Conservation (phyloP, 345 rosid species). For the Pistacia vera region DNA sequence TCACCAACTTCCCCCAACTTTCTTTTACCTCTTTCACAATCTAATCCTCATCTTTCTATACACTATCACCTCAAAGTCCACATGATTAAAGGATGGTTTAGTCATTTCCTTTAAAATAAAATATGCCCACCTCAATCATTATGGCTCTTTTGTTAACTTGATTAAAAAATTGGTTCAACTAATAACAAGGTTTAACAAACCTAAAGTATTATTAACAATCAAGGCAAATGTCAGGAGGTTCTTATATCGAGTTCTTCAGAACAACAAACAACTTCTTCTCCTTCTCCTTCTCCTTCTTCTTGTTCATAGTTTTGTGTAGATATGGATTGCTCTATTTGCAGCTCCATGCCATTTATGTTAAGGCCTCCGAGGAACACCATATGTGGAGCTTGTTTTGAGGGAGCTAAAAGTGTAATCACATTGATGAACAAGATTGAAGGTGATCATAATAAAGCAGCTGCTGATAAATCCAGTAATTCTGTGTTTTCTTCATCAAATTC, state of each 20-base stretch:
- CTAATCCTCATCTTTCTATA: slow-evolving; percentile 5
- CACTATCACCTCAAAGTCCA: neutral
- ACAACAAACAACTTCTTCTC: slow-evolving; percentile 27
- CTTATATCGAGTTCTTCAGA: slow-evolving; percentile 28
- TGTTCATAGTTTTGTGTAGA: neutral
- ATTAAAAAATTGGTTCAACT: neutral
- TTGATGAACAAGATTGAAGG: slow-evolving; percentile 58
- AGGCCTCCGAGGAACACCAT: slow-evolving; percentile 92
- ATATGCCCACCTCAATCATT: slow-evolving; percentile 19
- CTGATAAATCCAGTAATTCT: slow-evolving; percentile 7
- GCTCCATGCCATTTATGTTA: slow-evolving; percentile 65
- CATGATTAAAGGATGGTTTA: slow-evolving; percentile 10
- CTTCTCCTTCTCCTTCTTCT: neutral
- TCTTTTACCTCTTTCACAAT: neutral
- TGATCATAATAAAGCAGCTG: slow-evolving; percentile 22
- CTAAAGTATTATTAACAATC: neutral
- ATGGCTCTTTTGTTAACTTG: slow-evolving; percentile 8
- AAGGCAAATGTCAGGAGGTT: slow-evolving; percentile 3
- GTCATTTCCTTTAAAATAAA: slow-evolving; percentile 23
- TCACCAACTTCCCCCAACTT: slow-evolving; percentile 31
- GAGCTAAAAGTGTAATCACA: slow-evolving; percentile 52
- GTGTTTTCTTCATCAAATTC: slow-evolving; percentile 34
- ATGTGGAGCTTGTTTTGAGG: slow-evolving; percentile 78
- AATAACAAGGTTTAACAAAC: slow-evolving; percentile 26
- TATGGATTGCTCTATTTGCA: slow-evolving; percentile 90